phyloP scores from a whole-genome alignment of 352 stramenopile species.

The Phytophthora cajani region DNA sequence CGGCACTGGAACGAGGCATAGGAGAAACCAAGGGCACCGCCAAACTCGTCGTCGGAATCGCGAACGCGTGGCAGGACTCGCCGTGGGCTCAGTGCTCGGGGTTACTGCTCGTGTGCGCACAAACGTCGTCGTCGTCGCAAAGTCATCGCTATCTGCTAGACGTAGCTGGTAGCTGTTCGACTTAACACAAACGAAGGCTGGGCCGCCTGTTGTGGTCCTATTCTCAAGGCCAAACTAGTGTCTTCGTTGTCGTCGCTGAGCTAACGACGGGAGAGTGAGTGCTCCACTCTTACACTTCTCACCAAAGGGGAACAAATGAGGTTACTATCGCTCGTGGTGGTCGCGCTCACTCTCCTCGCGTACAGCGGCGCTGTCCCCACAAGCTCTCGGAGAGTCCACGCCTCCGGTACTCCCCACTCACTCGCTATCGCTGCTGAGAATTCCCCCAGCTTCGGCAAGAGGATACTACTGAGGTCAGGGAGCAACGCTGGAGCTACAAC shows the following conservation, averaged over 20 bases:
- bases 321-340: not conserved
- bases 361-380: not conserved
- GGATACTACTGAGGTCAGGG: not conserved
- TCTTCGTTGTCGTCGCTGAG: no score
- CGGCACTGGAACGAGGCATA: not conserved
- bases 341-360: not conserved
- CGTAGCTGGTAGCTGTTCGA: not conserved
- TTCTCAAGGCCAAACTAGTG: no score
- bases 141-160: not conserved
- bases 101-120: not conserved
- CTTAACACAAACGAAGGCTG: no score
- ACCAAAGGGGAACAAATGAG: slow-evolving; percentile 7
- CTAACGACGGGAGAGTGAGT: no score
- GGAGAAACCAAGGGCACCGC: not conserved
- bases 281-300: not conserved
- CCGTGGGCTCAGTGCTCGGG: not conserved
- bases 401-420: not conserved
- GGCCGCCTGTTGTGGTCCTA: no score
- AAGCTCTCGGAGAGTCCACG: not conserved
- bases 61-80: not conserved
- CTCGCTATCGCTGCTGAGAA: not conserved
- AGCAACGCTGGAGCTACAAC: no score
- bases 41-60: not conserved
- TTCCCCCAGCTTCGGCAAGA: not conserved
- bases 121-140: not conserved